Evolutionary conservation across 2,329 filamentous ascomycete genomes (phyloP).

Genomic region (Pseudogymnoascus sp.): DNA sequence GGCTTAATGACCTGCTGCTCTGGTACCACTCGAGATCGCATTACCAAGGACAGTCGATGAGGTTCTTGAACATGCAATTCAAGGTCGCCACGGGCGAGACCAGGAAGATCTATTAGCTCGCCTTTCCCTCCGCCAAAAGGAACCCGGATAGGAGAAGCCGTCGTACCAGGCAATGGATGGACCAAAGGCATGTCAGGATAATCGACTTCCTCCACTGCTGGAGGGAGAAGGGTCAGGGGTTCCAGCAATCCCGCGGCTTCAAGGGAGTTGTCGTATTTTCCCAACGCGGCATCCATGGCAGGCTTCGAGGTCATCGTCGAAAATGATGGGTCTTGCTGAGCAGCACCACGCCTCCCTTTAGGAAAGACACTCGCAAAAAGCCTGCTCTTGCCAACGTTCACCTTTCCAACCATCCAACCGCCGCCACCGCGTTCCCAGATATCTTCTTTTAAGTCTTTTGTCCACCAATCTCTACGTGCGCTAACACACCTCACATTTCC

Average conservation of each 20-base stretch:
- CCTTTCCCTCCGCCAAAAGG: conserved; percentile 81
- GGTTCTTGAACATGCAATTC: conserved; percentile 63
- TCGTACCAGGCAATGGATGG: conserved; percentile 83
- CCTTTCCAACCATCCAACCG: conserved; percentile 95
- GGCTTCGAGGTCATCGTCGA: not conserved
- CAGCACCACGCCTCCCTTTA: conserved; percentile 48
- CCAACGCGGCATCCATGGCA: not conserved
- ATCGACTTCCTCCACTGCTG: conserved; percentile 61
- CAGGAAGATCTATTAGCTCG: conserved; percentile 89
- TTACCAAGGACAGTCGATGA: conserved; percentile 62
- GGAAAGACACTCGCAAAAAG: conserved; percentile 85
- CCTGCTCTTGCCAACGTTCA: conserved; percentile 93
- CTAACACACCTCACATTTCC: conserved; percentile 86
- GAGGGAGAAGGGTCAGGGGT: conserved; percentile 58
- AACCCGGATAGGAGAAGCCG: conserved; percentile 87
- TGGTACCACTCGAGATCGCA: conserved; percentile 69
- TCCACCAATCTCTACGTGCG: conserved; percentile 85
- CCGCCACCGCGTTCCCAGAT: conserved; percentile 79
- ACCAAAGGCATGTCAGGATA: conserved; percentile 83
- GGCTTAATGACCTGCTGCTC: conserved; percentile 66
- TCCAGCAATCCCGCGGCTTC: conserved; percentile 15
- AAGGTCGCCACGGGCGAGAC: conserved; percentile 67
- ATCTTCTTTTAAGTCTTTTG: conserved; percentile 73
- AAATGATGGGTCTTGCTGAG: conserved; percentile 25
- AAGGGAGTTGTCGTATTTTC: not conserved